Evolutionary conservation across 2,329 filamentous ascomycete genomes (phyloP).

Genomic region (Diaporthe eres): DNA sequence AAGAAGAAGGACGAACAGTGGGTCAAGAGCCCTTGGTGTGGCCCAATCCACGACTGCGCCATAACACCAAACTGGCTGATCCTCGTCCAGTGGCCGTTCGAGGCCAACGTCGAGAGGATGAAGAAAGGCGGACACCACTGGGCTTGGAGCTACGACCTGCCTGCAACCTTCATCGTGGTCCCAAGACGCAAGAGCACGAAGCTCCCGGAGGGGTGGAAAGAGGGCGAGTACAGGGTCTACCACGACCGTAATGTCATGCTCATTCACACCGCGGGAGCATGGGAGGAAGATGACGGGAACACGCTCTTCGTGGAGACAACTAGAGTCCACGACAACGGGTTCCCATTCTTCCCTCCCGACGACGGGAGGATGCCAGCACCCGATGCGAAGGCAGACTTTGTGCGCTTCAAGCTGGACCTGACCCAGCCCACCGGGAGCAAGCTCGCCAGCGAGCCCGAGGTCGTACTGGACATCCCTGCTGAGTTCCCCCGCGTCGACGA

Average conservation of each 20-base stretch:
- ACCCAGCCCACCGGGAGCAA: conserved; percentile 45
- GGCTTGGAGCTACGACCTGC: conserved; percentile 49
- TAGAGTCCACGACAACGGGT: conserved; percentile 55
- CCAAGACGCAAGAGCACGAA: conserved; percentile 39
- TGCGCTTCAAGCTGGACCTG: conserved; percentile 58
- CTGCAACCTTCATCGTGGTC: conserved; percentile 43
- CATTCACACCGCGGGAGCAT: conserved; percentile 58
- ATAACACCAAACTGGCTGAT: conserved; percentile 55
- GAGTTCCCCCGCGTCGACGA: conserved; percentile 63
- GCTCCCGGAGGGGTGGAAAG: conserved; percentile 45
- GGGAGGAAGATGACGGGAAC: conserved; percentile 53
- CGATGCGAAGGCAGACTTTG: conserved; percentile 57
- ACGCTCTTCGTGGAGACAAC: conserved; percentile 55
- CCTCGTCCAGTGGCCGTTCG: conserved; percentile 53
- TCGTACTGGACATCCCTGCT: conserved; percentile 54
- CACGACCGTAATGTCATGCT: conserved; percentile 51
- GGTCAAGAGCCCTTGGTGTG: conserved; percentile 50
- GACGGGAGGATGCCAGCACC: conserved; percentile 47
- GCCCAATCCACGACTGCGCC: conserved; percentile 56
- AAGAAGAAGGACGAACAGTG: conserved; percentile 50
- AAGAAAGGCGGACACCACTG: conserved; percentile 55
- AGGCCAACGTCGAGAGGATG: conserved; percentile 54
- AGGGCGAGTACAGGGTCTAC: conserved; percentile 46
- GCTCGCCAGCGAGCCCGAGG: conserved; percentile 47
- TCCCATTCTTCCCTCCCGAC: conserved; percentile 55